These are phyloP conservation scores for Pecoramyces ruminantium DNA, from an alignment of 192 early-diverging fungal species.

Conservation along the genomic window DNA sequence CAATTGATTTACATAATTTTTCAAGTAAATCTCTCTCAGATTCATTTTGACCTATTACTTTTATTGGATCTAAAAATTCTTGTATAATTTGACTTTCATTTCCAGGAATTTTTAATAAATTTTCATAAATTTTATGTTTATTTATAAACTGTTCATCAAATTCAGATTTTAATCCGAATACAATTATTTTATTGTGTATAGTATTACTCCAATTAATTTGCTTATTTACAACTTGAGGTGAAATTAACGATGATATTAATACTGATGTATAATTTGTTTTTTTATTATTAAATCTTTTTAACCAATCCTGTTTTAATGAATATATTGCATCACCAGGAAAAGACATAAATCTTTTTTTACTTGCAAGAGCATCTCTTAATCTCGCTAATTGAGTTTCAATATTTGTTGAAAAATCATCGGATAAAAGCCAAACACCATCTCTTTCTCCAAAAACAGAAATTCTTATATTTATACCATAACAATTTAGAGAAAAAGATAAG, in stretches of 20 bases:
- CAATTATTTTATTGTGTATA: background rate
- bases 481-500: background rate
- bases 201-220: background rate
- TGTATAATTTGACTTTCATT: background rate
- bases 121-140: background rate
- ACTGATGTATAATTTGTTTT: background rate
- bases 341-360: background rate
- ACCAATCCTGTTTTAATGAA: background rate
- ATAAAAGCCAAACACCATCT: background rate
- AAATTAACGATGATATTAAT: background rate
- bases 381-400: background rate
- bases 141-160: background rate
- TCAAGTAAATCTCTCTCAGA: background rate
- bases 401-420: background rate
- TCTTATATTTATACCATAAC: background rate
- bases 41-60: background rate
- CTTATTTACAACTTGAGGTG: background rate
- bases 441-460: background rate
- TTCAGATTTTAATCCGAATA: background rate
- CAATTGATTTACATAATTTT: background rate
- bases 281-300: background rate
- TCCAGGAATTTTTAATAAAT: background rate
- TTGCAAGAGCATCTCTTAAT: background rate
- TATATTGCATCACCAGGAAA: background rate
- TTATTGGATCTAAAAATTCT: background rate